Base-by-base conservation (phyloP, 495 filamentous ascomycete genomes). In the Penicillium coprophilum region DNA sequence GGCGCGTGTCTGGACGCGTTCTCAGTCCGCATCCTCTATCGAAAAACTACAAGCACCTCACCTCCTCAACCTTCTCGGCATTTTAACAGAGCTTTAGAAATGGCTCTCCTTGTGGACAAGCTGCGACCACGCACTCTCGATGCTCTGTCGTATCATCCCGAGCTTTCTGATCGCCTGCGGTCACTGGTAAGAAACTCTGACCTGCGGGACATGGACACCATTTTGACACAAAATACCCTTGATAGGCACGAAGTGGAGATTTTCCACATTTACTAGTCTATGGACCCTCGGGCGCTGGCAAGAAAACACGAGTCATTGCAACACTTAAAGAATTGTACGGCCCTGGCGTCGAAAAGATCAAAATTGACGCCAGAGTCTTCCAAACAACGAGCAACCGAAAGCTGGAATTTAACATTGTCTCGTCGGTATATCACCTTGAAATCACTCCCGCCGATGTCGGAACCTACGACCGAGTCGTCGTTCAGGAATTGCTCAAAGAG, bases 391-490 rank as follows among this genome's bases (percentile, higher is more conserved):
- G 86, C 67, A 96, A 96, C 72, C 92, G 94, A 62, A 98, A 97
- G 71, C 85, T 97, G 55, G 94, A 98, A 75, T 98, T 98, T 80
- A 98, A 95, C 76, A 96, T 97, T 57, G 95, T 97, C 45, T 82
- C 91, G 24, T 96, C 91, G 0, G 83, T 96, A 45, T 97, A 98
- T 75, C 94, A 98, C 64, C 86, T 98, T 57, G 94, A 98, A 69
- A 98, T 98, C 65, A 98, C 94, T 2, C 94, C 94, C 1, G 93
- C 91, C 1, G 94, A 98, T 63, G 93, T 98, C n/a, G 95, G 93
- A 46, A 92, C 85, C 64, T 95, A 96, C 63, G 94, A 98, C 71
- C 82, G 94, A 46, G 95, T 98, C 2, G 92, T 98, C 10, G 75
- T 98, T 13, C 95, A 97, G 67, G 93, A 96, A 69, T 78, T 98